Evolutionary conservation across 331 rosid genomes (phyloP).

Genomic region (Erythrophleum ivorense): DNA sequence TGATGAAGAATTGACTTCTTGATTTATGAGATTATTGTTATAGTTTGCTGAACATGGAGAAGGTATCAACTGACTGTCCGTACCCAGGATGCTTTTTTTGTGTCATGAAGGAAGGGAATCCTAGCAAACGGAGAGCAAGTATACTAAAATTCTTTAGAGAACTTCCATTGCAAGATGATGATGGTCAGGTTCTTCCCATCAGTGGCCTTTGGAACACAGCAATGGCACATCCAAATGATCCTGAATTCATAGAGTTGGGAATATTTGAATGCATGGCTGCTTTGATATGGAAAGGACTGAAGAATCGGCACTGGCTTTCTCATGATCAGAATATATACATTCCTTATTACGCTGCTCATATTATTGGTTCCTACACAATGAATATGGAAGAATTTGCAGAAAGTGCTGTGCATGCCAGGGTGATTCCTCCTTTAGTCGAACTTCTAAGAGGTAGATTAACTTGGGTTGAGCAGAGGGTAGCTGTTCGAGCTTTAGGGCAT

Average conservation of each 20-base stretch:
- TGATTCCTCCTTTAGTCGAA: slow-evolving; percentile 91
- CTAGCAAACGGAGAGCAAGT: slow-evolving; percentile 91
- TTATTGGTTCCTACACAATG: slow-evolving; percentile 98
- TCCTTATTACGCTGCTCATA: slow-evolving; percentile 97
- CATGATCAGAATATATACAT: slow-evolving; percentile 96
- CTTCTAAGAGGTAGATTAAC: slow-evolving; percentile 94
- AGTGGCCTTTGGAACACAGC: slow-evolving; percentile 99
- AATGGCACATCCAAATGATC: slow-evolving; percentile 99
- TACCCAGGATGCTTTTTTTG: slow-evolving; percentile 99
- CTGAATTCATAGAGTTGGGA: slow-evolving; percentile 91
- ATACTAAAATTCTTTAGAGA: slow-evolving; percentile 90
- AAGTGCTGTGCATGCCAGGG: slow-evolving; percentile 85
- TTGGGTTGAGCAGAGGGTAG: slow-evolving; percentile 99
- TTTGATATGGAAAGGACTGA: slow-evolving; percentile 93
- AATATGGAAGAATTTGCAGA: slow-evolving; percentile 98
- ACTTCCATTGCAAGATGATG: slow-evolving; percentile 94
- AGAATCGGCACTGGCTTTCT: slow-evolving; percentile 96
- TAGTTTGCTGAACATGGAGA: slow-evolving; percentile 70
- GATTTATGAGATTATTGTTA: slow-evolving; percentile 39
- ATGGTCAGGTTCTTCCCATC: slow-evolving; percentile 98
- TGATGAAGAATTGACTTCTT: slow-evolving; percentile 44
- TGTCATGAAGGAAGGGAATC: slow-evolving; percentile 99
- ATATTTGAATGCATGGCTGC: slow-evolving; percentile 98
- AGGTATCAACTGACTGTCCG: slow-evolving; percentile 86
- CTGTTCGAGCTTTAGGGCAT: slow-evolving; percentile 98